These are phyloP conservation scores for Aspergillus japonicus DNA, from an alignment of 2,329 filamentous ascomycete species.

Conservation along the genomic window DNA sequence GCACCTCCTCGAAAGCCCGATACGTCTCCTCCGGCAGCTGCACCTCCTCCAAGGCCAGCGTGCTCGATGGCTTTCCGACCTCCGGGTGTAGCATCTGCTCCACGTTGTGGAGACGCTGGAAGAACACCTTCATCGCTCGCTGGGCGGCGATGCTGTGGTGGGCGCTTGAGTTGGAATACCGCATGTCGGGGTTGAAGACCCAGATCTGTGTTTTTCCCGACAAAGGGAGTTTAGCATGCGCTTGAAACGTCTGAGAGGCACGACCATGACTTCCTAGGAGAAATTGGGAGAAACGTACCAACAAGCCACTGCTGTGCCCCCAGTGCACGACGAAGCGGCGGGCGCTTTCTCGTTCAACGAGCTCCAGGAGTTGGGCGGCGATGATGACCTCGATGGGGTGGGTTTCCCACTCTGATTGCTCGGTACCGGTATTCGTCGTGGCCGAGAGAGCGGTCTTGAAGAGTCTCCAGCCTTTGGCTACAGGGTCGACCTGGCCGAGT, in stretches of 20 bases:
- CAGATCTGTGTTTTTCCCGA: slow-evolving; percentile 44
- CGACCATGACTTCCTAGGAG: not conserved
- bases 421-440: slow-evolving; percentile 26
- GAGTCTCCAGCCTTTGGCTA: slow-evolving; percentile 48
- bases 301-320: slow-evolving; percentile 32
- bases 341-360: slow-evolving; percentile 56
- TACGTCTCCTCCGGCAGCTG: slow-evolving; percentile 40
- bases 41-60: slow-evolving; percentile 51
- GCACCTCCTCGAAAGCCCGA: slow-evolving; percentile 32
- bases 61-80: slow-evolving; percentile 38
- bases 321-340: slow-evolving; percentile 55
- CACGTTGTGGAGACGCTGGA: slow-evolving; percentile 38
- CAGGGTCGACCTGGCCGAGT: slow-evolving; percentile 42
- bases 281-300: slow-evolving; percentile 31
- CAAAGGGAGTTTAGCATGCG: too few species aligned
- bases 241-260: too few species aligned
- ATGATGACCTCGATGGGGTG: slow-evolving; percentile 43
- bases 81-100: slow-evolving; percentile 38
- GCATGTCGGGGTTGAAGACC: slow-evolving; percentile 61
- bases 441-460: slow-evolving; percentile 49
- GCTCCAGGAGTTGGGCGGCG: slow-evolving; percentile 55
- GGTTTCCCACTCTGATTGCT: slow-evolving; percentile 28
- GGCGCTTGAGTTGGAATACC: slow-evolving; percentile 51
- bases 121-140: slow-evolving; percentile 60
- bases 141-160: slow-evolving; percentile 34